phyloP scores from a whole-genome alignment of 2,329 filamentous ascomycete genomes.

The Colletotrichum costaricense region DNA sequence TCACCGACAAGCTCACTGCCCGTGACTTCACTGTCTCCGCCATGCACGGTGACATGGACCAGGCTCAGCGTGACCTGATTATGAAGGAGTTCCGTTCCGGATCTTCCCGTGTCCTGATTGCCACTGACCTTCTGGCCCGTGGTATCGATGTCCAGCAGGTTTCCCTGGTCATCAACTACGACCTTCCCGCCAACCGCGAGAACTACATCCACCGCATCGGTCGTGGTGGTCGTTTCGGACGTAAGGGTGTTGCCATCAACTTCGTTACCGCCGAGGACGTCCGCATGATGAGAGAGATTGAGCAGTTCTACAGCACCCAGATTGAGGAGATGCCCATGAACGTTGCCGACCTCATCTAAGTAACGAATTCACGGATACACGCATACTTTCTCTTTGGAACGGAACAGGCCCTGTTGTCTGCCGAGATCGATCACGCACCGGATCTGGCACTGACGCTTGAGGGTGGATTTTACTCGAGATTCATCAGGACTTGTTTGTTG shows the following conservation, averaged over 20 bases:
- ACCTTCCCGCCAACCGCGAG: conserved; percentile 97
- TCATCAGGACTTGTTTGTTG: conserved; percentile 37
- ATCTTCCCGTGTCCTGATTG: conserved; percentile 97
- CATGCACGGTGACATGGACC: conserved; percentile 99
- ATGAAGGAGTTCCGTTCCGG: conserved; percentile 99
- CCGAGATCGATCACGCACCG: conserved; percentile 30
- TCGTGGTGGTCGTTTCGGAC: conserved; percentile 99
- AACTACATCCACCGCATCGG: conserved; percentile 99
- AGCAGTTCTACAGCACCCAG: conserved; percentile 99
- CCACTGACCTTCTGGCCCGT: conserved; percentile 97
- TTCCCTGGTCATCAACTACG: conserved; percentile 99
- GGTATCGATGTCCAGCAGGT: conserved; percentile 99
- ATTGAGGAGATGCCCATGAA: conserved; percentile 99
- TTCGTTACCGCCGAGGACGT: conserved; percentile 99
- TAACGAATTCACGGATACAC: conserved; percentile 29
- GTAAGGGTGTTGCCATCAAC: conserved; percentile 99
- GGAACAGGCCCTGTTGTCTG: conserved; percentile 32
- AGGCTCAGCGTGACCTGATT: conserved; percentile 96
- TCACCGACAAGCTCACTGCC: conserved; percentile 98
- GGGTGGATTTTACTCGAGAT: conserved; percentile 33
- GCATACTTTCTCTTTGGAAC: conserved; percentile 33
- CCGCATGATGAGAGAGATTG: conserved; percentile 99
- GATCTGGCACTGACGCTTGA: conserved; percentile 34
- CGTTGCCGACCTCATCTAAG: conserved; percentile 80
- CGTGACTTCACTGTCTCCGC: conserved; percentile 99